Evolutionary conservation across 169 alveolate genomes (phyloP).

Genomic region (Plasmodium cynomolgi): DNA sequence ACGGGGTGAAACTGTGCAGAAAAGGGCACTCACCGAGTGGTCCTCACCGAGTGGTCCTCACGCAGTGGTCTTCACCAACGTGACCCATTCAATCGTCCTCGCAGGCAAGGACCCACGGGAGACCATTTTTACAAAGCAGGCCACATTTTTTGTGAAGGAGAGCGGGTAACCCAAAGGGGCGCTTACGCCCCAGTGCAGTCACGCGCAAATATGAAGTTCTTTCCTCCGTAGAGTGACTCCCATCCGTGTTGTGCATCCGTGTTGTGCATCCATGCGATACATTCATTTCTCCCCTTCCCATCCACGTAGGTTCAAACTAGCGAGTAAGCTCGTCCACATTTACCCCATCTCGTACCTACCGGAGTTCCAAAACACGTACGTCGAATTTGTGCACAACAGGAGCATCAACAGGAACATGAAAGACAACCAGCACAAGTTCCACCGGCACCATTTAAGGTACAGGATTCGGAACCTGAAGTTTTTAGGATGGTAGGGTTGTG

Average conservation of each 20-base stretch:
- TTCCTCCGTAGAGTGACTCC: not conserved
- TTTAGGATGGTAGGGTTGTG: slow-evolving; percentile 45
- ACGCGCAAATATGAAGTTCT: not conserved
- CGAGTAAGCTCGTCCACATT: slow-evolving; percentile 1
- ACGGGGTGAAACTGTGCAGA: not conserved
- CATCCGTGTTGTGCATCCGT: not conserved
- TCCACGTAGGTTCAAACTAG: slow-evolving; percentile 12
- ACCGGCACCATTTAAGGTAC: slow-evolving; percentile 18
- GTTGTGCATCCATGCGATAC: not conserved
- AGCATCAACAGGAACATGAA: slow-evolving; percentile 40
- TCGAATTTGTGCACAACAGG: slow-evolving; percentile 46
- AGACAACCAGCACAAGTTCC: slow-evolving; percentile 40
- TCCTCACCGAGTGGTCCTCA: not conserved
- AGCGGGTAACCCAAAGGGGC: slow-evolving; percentile 36
- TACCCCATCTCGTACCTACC: slow-evolving; percentile 15
- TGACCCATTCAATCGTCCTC: not conserved
- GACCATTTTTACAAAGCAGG: slow-evolving; percentile 60
- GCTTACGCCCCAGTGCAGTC: not conserved
- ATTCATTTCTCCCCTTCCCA: not conserved
- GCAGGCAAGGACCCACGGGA: slow-evolving; percentile 22
- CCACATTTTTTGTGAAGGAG: slow-evolving; percentile 37
- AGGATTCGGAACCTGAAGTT: slow-evolving; percentile 44
- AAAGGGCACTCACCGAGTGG: not conserved
- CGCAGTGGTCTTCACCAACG: not conserved
- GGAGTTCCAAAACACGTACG: slow-evolving; percentile 20